phyloP scores from a whole-genome alignment of 2,329 filamentous ascomycete species.

The Gaeumannomyces sp. region DNA sequence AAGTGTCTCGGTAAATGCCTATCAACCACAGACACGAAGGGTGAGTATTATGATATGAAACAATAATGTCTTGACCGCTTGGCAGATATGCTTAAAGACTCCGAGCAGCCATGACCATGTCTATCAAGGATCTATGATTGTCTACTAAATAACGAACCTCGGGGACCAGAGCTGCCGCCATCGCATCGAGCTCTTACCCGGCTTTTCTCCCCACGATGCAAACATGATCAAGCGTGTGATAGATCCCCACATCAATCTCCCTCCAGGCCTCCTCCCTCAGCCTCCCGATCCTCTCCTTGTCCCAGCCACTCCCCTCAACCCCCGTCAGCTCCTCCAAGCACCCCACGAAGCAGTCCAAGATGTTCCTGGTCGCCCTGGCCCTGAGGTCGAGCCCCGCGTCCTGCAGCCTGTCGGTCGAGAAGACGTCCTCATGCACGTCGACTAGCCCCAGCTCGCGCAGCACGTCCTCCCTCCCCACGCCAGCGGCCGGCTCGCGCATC shows the following conservation, averaged over 20 bases:
- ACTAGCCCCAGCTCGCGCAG: slow-evolving; percentile 11
- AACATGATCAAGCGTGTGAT: slow-evolving; percentile 17
- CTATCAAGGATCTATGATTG: too few relatives aligned
- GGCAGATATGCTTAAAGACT: too few relatives aligned
- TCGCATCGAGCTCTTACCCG: not conserved
- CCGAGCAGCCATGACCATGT: too few relatives aligned
- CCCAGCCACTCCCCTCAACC: slow-evolving; percentile 13
- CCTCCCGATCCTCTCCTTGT: slow-evolving; percentile 12
- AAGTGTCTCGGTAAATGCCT: too few relatives aligned
- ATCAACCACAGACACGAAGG: too few relatives aligned
- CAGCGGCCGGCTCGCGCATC: slow-evolving; percentile 12
- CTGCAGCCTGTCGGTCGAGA: slow-evolving; percentile 17
- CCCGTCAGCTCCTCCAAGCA: slow-evolving; percentile 14
- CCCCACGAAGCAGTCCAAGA: slow-evolving; percentile 14
- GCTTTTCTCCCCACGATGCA: slow-evolving; percentile 15
- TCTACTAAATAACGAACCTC: too few relatives aligned
- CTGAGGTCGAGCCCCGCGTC: slow-evolving; percentile 12
- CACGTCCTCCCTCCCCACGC: slow-evolving; percentile 9
- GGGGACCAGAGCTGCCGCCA: too few relatives aligned
- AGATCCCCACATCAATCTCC: slow-evolving; percentile 15
- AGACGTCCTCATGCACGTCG: slow-evolving; percentile 17
- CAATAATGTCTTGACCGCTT: too few relatives aligned
- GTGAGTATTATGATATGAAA: too few relatives aligned
- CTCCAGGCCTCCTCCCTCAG: slow-evolving; percentile 11
- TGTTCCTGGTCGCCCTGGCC: slow-evolving; percentile 15